Base-by-base conservation (phyloP, 345 rosid species). In the Draba incana region DNA sequence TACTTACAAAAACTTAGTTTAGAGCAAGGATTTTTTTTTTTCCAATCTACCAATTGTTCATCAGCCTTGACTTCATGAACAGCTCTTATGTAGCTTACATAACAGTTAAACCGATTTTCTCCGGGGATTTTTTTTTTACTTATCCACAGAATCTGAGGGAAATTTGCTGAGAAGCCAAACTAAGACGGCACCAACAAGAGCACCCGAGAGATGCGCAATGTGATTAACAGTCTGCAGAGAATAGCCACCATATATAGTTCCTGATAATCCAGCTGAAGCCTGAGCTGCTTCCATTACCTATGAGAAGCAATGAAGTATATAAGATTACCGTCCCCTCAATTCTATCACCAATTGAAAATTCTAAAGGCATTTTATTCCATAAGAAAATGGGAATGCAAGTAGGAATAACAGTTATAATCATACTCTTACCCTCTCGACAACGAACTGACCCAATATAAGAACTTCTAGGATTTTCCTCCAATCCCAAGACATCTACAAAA, bases 381-480 rank as follows among this genome's bases (percentile, higher is more conserved):
- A 31, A 11, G 25, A 61, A 62, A 27, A 15, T 30, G 16, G 55
- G 43, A 62, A 9, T 20, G 25, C 13, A n/a, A 24, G 69, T n/a
- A n/a, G 35, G 9, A 53, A 16, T 38, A 47, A 25, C 8, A 13
- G 47, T 68, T 57, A 9, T 57, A 62, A 53, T 25, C 24, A 35
- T 38, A 64, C 4, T 10, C 72, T 75, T 64, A 92, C 97, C 88
- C 79, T 92, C 62, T 88, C 90, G 14, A 88, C 59, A 48, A 90
- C 98, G 79, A 90, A 90, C 75, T 90, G 98, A 28, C 97, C 97
- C 81, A 92, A 66, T 76, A 92, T 92, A 61, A 90, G 92, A 72
- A 90, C 98, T 80, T 93, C 97, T 50, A 93, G 89, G 72, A 93
- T 90, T 82, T 90, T 93, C 77, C 96, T 86, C 98, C 94, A 93